Conservation (phyloP, 2,329 filamentous ascomycete genomes). For the Monosporascus sp. region DNA sequence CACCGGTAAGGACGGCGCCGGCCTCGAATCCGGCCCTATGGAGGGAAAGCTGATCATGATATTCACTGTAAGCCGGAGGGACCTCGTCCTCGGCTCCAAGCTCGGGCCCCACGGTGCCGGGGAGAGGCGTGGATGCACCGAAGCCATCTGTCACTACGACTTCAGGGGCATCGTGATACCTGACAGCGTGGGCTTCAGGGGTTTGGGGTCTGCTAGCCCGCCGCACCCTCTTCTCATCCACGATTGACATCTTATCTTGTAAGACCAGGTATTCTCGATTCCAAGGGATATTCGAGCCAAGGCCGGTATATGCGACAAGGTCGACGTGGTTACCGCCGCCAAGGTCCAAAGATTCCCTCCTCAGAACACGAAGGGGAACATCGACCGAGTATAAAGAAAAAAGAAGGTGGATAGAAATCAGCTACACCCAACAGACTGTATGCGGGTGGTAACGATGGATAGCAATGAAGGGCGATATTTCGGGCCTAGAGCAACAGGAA, state of each 20-base stretch:
- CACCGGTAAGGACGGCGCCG: constrained; percentile 54
- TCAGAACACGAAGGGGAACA: neutral
- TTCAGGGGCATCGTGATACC: constrained; percentile 21
- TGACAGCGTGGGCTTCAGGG: neutral
- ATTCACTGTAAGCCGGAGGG: constrained; percentile 56
- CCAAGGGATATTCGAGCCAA: too few species aligned
- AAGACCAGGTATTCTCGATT: too few species aligned
- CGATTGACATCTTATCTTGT: constrained; percentile 3
- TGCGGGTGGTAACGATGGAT: too few species aligned
- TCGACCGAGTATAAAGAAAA: too few species aligned
- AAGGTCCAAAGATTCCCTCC: too few species aligned
- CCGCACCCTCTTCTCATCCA: constrained; percentile 9
- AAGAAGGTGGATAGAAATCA: too few species aligned
- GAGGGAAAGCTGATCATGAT: constrained; percentile 52
- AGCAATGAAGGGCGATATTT: too few species aligned
- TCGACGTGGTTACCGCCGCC: too few species aligned
- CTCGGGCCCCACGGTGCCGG: constrained; percentile 28
- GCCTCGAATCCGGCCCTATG: constrained; percentile 60
- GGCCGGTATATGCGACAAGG: too few species aligned
- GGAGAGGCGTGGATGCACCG: constrained; percentile 15
- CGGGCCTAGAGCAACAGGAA: too few species aligned
- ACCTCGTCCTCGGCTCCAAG: constrained; percentile 37
- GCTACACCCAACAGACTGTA: too few species aligned
- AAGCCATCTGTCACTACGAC: constrained; percentile 35
- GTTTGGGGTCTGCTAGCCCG: neutral